Conservation (phyloP, 805 yeast species). For the Wickerhamomyces xylosicus region DNA sequence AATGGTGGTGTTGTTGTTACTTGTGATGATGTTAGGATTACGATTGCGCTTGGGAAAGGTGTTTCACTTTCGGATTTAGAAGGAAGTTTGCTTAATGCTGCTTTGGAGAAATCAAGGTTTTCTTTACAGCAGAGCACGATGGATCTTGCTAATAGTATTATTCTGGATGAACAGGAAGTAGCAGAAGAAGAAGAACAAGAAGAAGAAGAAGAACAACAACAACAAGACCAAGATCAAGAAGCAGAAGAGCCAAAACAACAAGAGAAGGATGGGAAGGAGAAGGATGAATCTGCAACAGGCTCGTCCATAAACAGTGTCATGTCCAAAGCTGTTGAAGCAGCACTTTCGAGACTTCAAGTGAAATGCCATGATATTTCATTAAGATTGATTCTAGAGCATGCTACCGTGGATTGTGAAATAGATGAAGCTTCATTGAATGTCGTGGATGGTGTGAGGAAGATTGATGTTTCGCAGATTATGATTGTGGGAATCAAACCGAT, state of each 20-base stretch:
- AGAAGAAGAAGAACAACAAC: not conserved
- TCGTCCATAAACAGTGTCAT: constrained; percentile 44
- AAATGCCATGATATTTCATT: constrained; percentile 36
- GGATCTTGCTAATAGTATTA: constrained; percentile 50
- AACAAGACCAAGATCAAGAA: not conserved
- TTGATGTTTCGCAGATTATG: constrained; percentile 29
- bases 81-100: not conserved
- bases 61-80: constrained; percentile 8
- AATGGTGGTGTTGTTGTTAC: constrained; percentile 62
- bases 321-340: constrained; percentile 57
- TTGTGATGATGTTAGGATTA: constrained; percentile 44
- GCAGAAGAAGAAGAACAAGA: constrained; percentile 3
- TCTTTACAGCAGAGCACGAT: constrained; percentile 66
- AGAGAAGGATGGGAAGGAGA: no score
- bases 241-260: no score
- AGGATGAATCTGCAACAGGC: constrained; percentile 8
- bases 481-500: constrained; percentile 32
- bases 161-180: constrained; percentile 5
- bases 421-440: constrained; percentile 26
- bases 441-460: constrained; percentile 34
- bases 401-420: constrained; percentile 24
- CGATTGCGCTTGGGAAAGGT: constrained; percentile 23
- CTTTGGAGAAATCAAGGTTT: constrained; percentile 25
- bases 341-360: constrained; percentile 49
- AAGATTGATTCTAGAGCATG: constrained; percentile 37